These are phyloP conservation scores for Tulasnella sp. DNA, from an alignment of 768 basidiomycete genomes.

Conservation along the genomic window DNA sequence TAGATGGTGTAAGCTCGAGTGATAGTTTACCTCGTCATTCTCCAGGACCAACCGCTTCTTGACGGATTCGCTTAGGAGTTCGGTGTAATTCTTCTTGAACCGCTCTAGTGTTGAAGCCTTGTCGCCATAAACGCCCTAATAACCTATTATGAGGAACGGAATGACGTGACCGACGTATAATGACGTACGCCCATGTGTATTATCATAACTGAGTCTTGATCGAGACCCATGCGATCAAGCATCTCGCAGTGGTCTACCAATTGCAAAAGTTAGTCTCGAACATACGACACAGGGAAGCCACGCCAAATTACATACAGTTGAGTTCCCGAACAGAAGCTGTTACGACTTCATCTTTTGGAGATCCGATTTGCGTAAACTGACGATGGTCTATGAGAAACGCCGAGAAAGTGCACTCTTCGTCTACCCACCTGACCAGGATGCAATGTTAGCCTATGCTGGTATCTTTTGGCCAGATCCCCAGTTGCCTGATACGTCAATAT, in stretches of 20 bases:
- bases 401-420: constrained; percentile 6
- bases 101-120: constrained; percentile 57
- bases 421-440: constrained; percentile 85
- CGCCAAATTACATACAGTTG: constrained; percentile 30
- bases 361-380: constrained; percentile 46
- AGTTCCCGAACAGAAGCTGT: constrained; percentile 67
- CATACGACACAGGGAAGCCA: background rate
- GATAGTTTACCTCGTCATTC: constrained; percentile 66
- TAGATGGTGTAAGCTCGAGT: background rate
- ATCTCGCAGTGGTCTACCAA: constrained; percentile 61
- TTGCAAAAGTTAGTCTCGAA: background rate
- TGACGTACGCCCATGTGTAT: constrained; percentile 48
- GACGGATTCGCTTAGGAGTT: constrained; percentile 46
- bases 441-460: constrained; percentile 66
- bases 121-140: constrained; percentile 68
- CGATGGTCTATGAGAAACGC: background rate
- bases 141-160: background rate
- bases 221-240: constrained; percentile 72
- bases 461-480: constrained; percentile 52
- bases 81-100: constrained; percentile 54
- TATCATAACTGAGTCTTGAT: constrained; percentile 76
- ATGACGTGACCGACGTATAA: background rate
- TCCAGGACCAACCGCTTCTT: constrained; percentile 73
- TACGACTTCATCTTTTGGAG: constrained; percentile 62
- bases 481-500: constrained; percentile 26